Evolutionary conservation across 768 basidiomycete species (phyloP), one percentile per base, ranked within the genome.

Genomic region (Udeniomyces megalosporus): DNA sequence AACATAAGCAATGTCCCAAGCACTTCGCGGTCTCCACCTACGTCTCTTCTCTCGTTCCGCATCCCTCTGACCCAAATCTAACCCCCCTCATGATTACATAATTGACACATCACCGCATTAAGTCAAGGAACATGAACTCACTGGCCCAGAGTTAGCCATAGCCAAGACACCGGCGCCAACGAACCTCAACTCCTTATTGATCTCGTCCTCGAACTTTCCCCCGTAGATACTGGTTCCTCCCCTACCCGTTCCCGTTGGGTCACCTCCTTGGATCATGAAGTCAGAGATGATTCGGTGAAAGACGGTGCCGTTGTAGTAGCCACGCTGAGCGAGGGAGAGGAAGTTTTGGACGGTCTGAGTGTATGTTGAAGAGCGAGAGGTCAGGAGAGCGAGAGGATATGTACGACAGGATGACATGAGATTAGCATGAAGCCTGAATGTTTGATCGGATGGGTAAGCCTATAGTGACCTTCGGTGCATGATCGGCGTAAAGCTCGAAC

Each of bases 231-330:
- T 72, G 12, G 74, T 74, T 54, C 76, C 75, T 10, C 93, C 92
- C 69, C 87, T 77, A 29, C 93, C 93, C 1, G 93, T 96, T 28
- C 93, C 93, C 17, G 91, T 93, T 12, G 92, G 93, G 72, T 93
- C 91, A 46, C 92, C 93, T 44, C 75, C 84, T 76, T 99, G 93
- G 17, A 95, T 83, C 93, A 96, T 96, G 70, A 96, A 96, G 71
- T 92, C 91, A 45, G 85, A 77, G 52, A 97, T 85, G 68, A 97
- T 85, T 38, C 93, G 84, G 76, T 96, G 93, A 71, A 95, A 96
- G 52, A 88, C 71, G 4, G 87, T 81, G 24, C 82, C 82, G 67
- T 90, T 92, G 76, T 96, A 96, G 74, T 95, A 96, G 0, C 92
- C 91, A 62, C 84, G 81, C 71, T 82, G 85, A n/a, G 86, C 80